phyloP scores from a whole-genome alignment of 768 basidiomycete genomes.

The Solioccasus polychromus region DNA sequence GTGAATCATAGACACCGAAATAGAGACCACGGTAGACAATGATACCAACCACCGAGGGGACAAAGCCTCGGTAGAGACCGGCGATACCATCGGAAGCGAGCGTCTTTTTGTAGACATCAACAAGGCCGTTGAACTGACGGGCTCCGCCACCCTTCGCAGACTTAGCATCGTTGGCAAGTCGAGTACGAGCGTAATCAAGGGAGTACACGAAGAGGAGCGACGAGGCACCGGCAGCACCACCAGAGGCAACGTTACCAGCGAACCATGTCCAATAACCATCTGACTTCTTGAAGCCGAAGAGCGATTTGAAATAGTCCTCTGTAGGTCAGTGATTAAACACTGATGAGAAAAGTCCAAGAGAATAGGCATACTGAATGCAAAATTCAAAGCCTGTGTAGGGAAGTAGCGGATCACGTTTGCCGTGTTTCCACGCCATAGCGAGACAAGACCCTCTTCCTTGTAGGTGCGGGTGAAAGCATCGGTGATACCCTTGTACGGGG shows the following conservation, averaged over 20 bases:
- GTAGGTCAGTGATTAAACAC: constrained; percentile 7
- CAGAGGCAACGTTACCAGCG: constrained; percentile 94
- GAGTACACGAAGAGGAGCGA: constrained; percentile 99
- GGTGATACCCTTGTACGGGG: constrained; percentile 93
- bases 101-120: constrained; percentile 97
- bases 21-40: constrained; percentile 99
- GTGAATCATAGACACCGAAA: constrained; percentile 95
- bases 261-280: constrained; percentile 99
- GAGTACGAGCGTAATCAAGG: constrained; percentile 98
- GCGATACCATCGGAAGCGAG: constrained; percentile 96
- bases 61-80: constrained; percentile 99
- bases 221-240: constrained; percentile 99
- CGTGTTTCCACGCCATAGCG: constrained; percentile 99
- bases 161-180: constrained; percentile 97
- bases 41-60: constrained; percentile 99
- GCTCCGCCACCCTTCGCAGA: constrained; percentile 88
- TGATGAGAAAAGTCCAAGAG: background rate
- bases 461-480: constrained; percentile 95
- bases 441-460: constrained; percentile 90
- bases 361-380: constrained; percentile 88
- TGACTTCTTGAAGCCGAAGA: constrained; percentile 97
- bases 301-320: constrained; percentile 98
- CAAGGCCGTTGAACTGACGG: constrained; percentile 98
- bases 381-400: constrained; percentile 99
- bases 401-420: constrained; percentile 99